Evolutionary conservation across 176 grass and related monocot species (phyloP), one percentile per base, ranked within the genome.

Genomic region (Ensete ventricosum): DNA sequence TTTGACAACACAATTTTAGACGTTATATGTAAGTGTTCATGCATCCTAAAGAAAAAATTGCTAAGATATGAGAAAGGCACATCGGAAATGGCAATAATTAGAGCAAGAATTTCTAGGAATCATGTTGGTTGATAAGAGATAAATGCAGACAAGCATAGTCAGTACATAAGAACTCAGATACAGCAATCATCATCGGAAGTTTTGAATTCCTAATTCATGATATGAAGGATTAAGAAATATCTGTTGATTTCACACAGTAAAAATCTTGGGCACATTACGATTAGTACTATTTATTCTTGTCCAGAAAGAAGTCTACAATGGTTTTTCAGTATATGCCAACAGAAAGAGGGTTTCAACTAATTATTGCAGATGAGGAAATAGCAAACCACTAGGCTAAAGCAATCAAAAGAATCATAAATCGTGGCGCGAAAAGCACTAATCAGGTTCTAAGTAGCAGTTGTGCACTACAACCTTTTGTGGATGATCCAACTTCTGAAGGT

Each of bases 401-500:
- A 70, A 51, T 8, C 20, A 20, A 19, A 50, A 50, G 9, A 20
- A 69, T 14, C 19, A 24, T 25, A 3, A 16, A 67, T 67, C 17
- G 19, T 60, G 57, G 63, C 23, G 6, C 0, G 4, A 13, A n/a
- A 26, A 29, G 7, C 9, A 65, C 0, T 29, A 12, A 13, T 14
- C 2, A 52, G 43, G 51, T 9, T 17, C 54, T 80, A 34, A 17
- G 17, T 11, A 24, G 20, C 17, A 24, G 25, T 62, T 83, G 34
- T 72, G 63, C 53, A 69, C 62, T 50, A 63, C 75, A 80, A 99
- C 95, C 95, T 91, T 94, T 99, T 69, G 84, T 89, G 66, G 90
- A 89, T 77, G 95, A 99, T 50, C 87, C 84, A 80, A 82, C 76
- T 85, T 99, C 95, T 34, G 95, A 99, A 53, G 87, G 86, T 89